These are phyloP conservation scores for Chiua sp. DNA, from an alignment of 1,284 basidiomycete genomes.

Conservation along the genomic window DNA sequence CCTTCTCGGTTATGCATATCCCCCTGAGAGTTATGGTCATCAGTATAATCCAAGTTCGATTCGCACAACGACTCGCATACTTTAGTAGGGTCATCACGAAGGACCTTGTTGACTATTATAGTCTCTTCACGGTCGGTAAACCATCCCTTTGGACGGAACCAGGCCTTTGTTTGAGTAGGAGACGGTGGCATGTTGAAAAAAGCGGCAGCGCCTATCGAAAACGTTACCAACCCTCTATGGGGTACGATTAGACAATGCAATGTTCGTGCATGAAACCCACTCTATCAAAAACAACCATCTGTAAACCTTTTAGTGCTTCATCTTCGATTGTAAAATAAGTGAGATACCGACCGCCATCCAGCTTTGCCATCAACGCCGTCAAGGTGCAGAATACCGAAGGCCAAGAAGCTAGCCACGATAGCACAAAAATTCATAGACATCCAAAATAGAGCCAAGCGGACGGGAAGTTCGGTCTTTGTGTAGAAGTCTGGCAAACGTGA, in stretches of 20 bases:
- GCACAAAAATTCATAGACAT: slow-evolving; percentile 54
- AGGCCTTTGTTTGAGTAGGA: slow-evolving; percentile 69
- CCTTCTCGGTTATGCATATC: slow-evolving; percentile 85
- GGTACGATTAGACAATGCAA: not conserved
- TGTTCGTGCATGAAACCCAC: slow-evolving; percentile 21
- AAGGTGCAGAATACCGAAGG: slow-evolving; percentile 67
- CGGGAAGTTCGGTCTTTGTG: slow-evolving; percentile 68
- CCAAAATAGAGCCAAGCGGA: slow-evolving; percentile 74
- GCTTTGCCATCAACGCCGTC: slow-evolving; percentile 58
- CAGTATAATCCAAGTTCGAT: no score
- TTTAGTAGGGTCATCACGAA: slow-evolving; percentile 76
- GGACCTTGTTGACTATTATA: slow-evolving; percentile 60
- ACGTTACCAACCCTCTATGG: slow-evolving; percentile 53
- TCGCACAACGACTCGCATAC: slow-evolving; percentile 23
- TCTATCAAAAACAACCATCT: slow-evolving; percentile 35
- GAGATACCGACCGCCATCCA: slow-evolving; percentile 58
- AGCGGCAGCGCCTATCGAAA: slow-evolving; percentile 60
- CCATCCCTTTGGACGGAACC: slow-evolving; percentile 75
- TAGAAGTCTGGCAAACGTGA: slow-evolving; percentile 49
- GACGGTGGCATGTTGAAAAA: slow-evolving; percentile 75
- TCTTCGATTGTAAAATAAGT: not conserved
- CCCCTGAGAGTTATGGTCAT: slow-evolving; percentile 28
- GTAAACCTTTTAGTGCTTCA: not conserved
- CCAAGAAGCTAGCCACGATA: slow-evolving; percentile 66
- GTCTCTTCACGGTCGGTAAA: slow-evolving; percentile 63